phyloP scores from a whole-genome alignment of 139 green algal species.

The Micractinium conductrix region DNA sequence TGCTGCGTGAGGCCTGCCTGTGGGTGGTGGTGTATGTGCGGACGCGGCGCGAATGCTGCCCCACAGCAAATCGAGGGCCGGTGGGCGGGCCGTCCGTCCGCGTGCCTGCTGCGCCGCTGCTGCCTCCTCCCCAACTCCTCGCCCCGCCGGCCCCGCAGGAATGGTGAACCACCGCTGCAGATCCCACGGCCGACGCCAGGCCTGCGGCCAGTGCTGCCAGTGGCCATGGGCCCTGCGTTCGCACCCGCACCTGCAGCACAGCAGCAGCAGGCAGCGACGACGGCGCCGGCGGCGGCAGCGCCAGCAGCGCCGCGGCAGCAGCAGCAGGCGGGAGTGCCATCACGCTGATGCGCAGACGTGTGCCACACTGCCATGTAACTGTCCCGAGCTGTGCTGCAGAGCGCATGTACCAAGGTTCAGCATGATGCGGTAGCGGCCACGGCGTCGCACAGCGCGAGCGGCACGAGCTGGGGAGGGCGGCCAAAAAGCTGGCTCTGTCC shows the following conservation, averaged over 20 bases:
- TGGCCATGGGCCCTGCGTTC: slow-evolving; percentile 36
- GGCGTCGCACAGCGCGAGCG: too few relatives aligned
- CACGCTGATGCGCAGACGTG: not conserved
- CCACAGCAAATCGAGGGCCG: too few relatives aligned
- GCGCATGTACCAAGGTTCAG: too few relatives aligned
- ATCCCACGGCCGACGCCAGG: slow-evolving; percentile 52
- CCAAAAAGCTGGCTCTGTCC: too few relatives aligned
- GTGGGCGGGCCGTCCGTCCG: not conserved
- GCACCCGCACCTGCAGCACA: too few relatives aligned
- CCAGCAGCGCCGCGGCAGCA: not conserved
- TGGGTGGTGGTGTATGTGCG: too few relatives aligned
- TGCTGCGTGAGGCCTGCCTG: too few relatives aligned
- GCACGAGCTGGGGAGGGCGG: too few relatives aligned
- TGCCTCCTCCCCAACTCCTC: not conserved
- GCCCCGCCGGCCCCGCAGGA: not conserved
- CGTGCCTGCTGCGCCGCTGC: not conserved
- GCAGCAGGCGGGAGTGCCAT: not conserved
- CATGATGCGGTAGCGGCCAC: too few relatives aligned
- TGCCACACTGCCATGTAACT: not conserved
- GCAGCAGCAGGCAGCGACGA: not conserved
- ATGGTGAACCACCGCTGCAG: slow-evolving; percentile 60
- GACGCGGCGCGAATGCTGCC: too few relatives aligned
- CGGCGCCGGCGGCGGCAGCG: not conserved
- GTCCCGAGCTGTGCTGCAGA: not conserved
- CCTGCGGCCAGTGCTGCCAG: slow-evolving; percentile 55